phyloP scores from a whole-genome alignment of 2,329 filamentous ascomycete species.

The Tolypocladium cylindrosporum region DNA sequence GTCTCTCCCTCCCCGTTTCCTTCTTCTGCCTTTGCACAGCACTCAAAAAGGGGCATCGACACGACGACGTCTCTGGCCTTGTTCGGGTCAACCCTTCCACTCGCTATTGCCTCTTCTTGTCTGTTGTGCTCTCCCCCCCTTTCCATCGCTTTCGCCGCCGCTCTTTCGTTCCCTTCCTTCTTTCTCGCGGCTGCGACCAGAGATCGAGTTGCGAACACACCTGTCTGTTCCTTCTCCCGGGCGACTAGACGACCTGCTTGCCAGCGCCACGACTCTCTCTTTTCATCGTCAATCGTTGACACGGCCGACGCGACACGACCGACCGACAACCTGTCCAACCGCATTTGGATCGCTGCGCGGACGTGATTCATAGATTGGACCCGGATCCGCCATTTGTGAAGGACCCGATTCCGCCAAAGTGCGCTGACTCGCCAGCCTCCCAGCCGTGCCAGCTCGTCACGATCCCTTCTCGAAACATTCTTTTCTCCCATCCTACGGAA shows the following conservation, averaged over 20 bases:
- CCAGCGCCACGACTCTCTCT: background rate
- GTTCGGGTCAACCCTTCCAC: background rate
- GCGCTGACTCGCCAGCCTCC: background rate
- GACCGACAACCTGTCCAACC: background rate
- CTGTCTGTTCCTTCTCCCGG: background rate
- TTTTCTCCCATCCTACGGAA: background rate
- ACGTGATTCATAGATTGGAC: background rate
- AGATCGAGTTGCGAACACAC: background rate
- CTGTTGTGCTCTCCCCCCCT: background rate
- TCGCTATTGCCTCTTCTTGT: background rate
- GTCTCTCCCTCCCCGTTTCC: background rate
- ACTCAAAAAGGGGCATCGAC: background rate
- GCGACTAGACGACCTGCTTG: background rate
- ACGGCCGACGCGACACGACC: background rate
- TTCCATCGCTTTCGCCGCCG: background rate
- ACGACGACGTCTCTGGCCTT: background rate
- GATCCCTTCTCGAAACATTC: background rate
- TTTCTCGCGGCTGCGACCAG: background rate
- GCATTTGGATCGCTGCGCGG: background rate
- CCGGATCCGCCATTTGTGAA: background rate
- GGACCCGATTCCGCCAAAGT: background rate
- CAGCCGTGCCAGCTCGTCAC: background rate
- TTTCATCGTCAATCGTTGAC: background rate
- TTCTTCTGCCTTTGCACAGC: background rate
- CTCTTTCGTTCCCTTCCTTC: background rate